Evolutionary conservation across 1,284 basidiomycete species (phyloP).

Genomic region (Moesziomyces antarcticus): DNA sequence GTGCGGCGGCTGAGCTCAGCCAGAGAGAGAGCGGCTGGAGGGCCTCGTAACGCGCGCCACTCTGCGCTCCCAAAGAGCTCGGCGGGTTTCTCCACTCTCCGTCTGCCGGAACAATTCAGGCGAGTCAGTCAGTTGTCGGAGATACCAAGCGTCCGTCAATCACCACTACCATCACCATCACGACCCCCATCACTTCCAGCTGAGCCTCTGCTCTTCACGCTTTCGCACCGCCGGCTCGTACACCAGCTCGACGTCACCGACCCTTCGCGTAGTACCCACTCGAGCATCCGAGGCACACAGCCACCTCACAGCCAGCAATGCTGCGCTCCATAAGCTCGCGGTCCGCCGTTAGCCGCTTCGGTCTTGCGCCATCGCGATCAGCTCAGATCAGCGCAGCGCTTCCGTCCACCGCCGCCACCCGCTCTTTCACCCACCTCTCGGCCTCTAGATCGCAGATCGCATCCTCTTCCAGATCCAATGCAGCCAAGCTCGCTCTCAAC

Average conservation of each 20-base stretch:
- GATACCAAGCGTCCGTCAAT: too few species aligned
- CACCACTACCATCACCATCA: slow-evolving; percentile 1
- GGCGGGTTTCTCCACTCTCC: slow-evolving; percentile 1
- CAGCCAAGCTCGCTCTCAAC: slow-evolving; percentile 6
- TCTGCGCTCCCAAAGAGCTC: background rate
- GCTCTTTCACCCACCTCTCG: slow-evolving; percentile 29
- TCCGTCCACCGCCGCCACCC: slow-evolving; percentile 7
- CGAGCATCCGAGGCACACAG: background rate
- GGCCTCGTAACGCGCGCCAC: slow-evolving; percentile 12
- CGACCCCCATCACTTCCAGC: slow-evolving; percentile 1
- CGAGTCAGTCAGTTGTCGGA: background rate
- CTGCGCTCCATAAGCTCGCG: slow-evolving; percentile 45
- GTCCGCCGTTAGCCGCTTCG: slow-evolving; percentile 25
- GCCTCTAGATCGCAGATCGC: slow-evolving; percentile 21
- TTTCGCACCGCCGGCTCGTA: too few species aligned
- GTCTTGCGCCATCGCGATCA: slow-evolving; percentile 17
- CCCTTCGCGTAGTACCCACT: background rate
- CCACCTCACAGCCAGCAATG: slow-evolving; percentile 18
- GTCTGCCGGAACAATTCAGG: background rate
- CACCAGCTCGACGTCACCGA: background rate
- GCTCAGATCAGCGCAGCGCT: slow-evolving; percentile 8
- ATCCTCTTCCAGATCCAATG: slow-evolving; percentile 7
- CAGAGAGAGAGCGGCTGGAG: background rate
- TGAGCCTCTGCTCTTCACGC: too few species aligned
- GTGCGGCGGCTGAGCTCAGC: slow-evolving; percentile 19